A percentile compares a stretch with the other conserved stretches of the same genome.
Evolutionary conservation across 768 basidiomycete species (phyloP).

Genomic region (Bullera alba): DNA sequence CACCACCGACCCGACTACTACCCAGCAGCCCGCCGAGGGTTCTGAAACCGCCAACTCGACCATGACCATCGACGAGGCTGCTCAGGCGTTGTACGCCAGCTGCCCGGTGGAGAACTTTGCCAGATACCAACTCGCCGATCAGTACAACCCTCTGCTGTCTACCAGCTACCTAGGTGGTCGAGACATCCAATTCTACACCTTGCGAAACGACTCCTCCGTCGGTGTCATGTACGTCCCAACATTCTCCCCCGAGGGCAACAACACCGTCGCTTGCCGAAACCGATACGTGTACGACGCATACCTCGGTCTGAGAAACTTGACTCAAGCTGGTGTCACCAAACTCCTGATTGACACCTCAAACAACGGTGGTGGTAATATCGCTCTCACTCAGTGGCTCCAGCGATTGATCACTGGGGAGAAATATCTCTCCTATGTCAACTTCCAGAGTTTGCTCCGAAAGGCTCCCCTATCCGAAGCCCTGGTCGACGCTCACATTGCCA

Average conservation of each 20-base stretch:
- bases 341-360: conserved; percentile 22
- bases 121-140: not conserved
- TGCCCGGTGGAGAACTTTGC: not conserved
- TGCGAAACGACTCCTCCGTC: conserved; percentile 7
- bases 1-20: not conserved
- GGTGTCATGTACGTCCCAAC: conserved; percentile 19
- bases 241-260: conserved; percentile 7
- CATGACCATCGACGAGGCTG: not conserved
- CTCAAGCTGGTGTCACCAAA: conserved; percentile 10
- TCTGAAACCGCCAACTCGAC: not conserved
- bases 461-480: conserved; percentile 13
- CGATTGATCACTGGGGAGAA: conserved; percentile 16
- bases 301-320: conserved; percentile 17
- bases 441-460: conserved; percentile 13
- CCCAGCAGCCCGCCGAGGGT: no score
- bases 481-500: conserved; percentile 5
- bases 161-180: conserved; percentile 19
- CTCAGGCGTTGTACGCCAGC: not conserved
- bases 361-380: conserved; percentile 18
- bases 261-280: not conserved
- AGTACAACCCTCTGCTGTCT: conserved; percentile 1
- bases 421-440: conserved; percentile 14
- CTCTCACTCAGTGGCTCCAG: conserved; percentile 12
- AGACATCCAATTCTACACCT: conserved; percentile 18
- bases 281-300: conserved; percentile 14